Conservation (phyloP, 805 yeast species). For the Yarrowia hollandica region DNA sequence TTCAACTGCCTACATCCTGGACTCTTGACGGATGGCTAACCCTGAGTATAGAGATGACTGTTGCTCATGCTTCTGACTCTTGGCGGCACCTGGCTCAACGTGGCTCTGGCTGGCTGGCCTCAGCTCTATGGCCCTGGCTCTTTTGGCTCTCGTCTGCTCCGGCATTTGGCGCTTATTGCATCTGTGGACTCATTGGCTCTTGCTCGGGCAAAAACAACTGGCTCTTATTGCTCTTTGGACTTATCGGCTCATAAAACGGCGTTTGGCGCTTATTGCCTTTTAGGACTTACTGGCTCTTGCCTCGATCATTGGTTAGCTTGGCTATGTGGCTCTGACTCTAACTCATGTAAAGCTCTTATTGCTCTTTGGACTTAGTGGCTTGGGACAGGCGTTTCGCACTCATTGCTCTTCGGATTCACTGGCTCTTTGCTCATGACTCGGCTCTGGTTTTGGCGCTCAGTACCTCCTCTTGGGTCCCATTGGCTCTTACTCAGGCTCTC, state of each 20-base stretch:
- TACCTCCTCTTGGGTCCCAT: too few relatives aligned
- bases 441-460: too few relatives aligned
- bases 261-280: background rate
- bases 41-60: too few relatives aligned
- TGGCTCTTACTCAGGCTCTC: too few relatives aligned
- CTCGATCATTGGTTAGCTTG: background rate
- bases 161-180: background rate
- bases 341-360: background rate
- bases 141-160: too few relatives aligned
- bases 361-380: background rate
- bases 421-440: too few relatives aligned
- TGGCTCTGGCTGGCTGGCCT: background rate
- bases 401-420: too few relatives aligned
- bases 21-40: too few relatives aligned
- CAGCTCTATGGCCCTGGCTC: background rate
- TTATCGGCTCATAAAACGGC: background rate
- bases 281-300: background rate
- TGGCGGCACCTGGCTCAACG: background rate
- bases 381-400: too few relatives aligned
- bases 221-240: background rate
- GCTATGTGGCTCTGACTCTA: background rate
- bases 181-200: background rate
- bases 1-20: too few relatives aligned
- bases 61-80: too few relatives aligned
- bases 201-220: too few relatives aligned